Evolutionary conservation across 352 stramenopile species (phyloP).

Genomic region (Aphanomyces invadans): DNA sequence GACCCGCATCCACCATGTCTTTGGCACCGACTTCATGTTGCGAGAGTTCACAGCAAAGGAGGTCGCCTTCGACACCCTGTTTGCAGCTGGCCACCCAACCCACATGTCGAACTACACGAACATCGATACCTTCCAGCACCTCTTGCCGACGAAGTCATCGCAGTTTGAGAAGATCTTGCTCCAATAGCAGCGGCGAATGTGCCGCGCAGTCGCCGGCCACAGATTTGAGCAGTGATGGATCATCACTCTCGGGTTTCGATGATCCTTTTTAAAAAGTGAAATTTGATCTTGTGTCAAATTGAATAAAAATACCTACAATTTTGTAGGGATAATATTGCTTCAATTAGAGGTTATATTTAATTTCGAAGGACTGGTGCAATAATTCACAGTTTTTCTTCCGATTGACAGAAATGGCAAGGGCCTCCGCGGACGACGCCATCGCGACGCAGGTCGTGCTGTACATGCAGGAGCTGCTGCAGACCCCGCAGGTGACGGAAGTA

Average conservation of each 20-base stretch:
- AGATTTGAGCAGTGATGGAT: not conserved
- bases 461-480: conserved; percentile 75
- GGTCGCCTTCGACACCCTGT: conserved; percentile 58
- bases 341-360: too few relatives aligned
- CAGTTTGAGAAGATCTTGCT: conserved; percentile 59
- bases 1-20: conserved; percentile 76
- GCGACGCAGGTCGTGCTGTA: conserved; percentile 55
- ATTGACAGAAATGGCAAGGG: not conserved
- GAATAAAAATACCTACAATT: too few relatives aligned
- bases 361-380: too few relatives aligned
- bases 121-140: conserved; percentile 73
- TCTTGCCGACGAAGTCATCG: conserved; percentile 49
- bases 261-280: not conserved
- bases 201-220: not conserved
- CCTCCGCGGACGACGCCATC: conserved; percentile 33
- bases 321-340: too few relatives aligned
- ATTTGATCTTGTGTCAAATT: too few relatives aligned
- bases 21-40: conserved; percentile 60
- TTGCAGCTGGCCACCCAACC: conserved; percentile 52
- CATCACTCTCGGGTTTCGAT: not conserved
- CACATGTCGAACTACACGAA: conserved; percentile 80
- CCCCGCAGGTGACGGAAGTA: conserved; percentile 49
- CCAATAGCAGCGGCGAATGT: conserved; percentile 6
- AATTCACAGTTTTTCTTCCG: not conserved
- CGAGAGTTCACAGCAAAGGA: conserved; percentile 77